phyloP scores from a whole-genome alignment of 2,329 filamentous ascomycete species.

The Keithomyces neogunnii region DNA sequence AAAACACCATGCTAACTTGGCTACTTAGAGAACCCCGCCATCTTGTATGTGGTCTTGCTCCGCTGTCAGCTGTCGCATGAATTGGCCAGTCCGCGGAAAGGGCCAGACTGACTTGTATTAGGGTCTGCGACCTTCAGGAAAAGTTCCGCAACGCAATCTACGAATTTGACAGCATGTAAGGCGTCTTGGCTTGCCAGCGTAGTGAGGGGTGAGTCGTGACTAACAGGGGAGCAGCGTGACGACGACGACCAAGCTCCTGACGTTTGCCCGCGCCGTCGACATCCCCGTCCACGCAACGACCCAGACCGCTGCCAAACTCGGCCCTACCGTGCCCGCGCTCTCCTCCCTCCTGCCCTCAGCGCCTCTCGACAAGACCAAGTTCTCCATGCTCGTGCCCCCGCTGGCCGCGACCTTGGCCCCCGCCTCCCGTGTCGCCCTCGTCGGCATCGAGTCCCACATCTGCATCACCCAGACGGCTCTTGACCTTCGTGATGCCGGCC shows the following conservation, averaged over 20 bases:
- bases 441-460: constrained; percentile 90
- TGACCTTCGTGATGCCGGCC: constrained; percentile 66
- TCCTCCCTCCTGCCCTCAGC: constrained; percentile 41
- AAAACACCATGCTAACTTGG: no score
- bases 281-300: constrained; percentile 83
- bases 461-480: constrained; percentile 89
- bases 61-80: no score
- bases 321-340: constrained; percentile 70
- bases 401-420: constrained; percentile 35
- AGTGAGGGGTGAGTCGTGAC: not conserved
- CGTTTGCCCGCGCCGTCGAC: constrained; percentile 53
- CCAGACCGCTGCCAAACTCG: constrained; percentile 71
- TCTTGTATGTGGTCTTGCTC: constrained; percentile 35
- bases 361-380: constrained; percentile 76
- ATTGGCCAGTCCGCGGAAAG: no score
- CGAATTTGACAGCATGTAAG: constrained; percentile 75
- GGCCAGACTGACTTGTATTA: constrained; percentile 25
- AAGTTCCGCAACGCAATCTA: constrained; percentile 79
- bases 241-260: constrained; percentile 61
- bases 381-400: constrained; percentile 76
- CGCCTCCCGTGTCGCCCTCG: constrained; percentile 58
- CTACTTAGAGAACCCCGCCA: constrained; percentile 34
- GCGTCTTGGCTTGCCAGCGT: constrained; percentile 1
- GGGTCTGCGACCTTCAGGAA: constrained; percentile 91
- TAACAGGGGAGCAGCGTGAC: constrained; percentile 39